These are phyloP conservation scores for Bocquillonia castaneifolia DNA, from an alignment of 441 rosid genomes.

Conservation along the genomic window DNA sequence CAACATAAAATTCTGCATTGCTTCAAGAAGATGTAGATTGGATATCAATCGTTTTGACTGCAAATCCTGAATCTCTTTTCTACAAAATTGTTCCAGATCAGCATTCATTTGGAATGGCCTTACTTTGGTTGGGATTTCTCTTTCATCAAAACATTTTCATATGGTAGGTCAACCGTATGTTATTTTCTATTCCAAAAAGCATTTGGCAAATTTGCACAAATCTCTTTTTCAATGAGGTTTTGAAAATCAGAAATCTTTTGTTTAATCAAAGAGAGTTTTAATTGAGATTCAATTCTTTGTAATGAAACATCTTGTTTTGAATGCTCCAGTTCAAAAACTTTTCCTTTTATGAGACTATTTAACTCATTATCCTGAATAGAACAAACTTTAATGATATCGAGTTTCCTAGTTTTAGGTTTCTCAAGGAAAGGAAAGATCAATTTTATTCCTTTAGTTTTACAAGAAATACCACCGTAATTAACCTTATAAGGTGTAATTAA, in stretches of 20 bases:
- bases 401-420: not conserved
- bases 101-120: not conserved
- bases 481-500: not conserved
- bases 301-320: not conserved
- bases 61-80: too few species aligned
- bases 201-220: not conserved
- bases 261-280: not conserved
- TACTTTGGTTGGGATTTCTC: not conserved
- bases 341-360: not conserved
- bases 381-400: not conserved
- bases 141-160: not conserved
- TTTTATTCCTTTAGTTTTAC: too few species aligned
- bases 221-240: not conserved
- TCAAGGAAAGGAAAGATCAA: too few species aligned
- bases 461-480: too few species aligned
- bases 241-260: too few species aligned
- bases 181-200: not conserved
- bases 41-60: too few species aligned
- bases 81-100: not conserved
- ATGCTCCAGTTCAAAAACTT: too few species aligned
- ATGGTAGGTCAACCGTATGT: not conserved
- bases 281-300: too few species aligned
- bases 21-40: too few species aligned
- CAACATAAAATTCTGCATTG: not conserved
- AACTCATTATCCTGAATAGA: too few species aligned